These are phyloP conservation scores for Agrocybe praecox DNA, from an alignment of 768 basidiomycete species.

Conservation along the genomic window DNA sequence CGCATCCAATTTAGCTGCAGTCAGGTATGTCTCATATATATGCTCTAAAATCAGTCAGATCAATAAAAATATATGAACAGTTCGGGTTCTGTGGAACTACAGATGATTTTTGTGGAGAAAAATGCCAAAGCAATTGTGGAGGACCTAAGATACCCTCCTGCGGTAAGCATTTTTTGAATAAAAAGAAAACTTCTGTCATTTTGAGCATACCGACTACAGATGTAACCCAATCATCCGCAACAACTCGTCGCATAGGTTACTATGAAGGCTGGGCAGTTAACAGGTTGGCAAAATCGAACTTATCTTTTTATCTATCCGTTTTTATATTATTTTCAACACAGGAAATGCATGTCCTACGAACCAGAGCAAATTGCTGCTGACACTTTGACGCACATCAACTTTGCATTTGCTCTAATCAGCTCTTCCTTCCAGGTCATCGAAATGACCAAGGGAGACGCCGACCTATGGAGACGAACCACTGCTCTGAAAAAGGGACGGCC, in stretches of 20 bases:
- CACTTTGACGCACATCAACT: constrained; percentile 27
- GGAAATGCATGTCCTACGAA: constrained; percentile 9
- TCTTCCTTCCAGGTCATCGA: constrained; percentile 18
- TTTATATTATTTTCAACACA: too few relatives aligned
- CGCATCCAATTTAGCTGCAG: too few relatives aligned
- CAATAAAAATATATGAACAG: neutral
- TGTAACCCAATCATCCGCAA: constrained; percentile 16
- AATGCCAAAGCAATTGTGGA: neutral
- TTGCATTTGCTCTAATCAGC: constrained; percentile 27
- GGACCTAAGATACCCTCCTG: constrained; percentile 4
- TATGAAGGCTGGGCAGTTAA: constrained; percentile 16
- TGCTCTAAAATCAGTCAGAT: neutral
- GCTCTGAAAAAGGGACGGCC: constrained; percentile 23
- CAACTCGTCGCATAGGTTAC: constrained; percentile 24
- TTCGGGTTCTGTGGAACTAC: constrained; percentile 19
- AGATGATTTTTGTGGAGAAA: neutral
- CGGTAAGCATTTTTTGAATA: too few relatives aligned
- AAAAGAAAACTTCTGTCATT: too few relatives aligned
- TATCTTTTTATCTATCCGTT: too few relatives aligned
- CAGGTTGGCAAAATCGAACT: neutral
- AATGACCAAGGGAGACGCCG: constrained; percentile 21
- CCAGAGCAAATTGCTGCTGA: constrained; percentile 23
- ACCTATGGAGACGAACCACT: constrained; percentile 22
- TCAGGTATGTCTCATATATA: constrained; percentile 7
- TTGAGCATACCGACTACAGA: too few relatives aligned